These are phyloP conservation scores for Backusella liffmaniae DNA, from an alignment of 192 early-diverging fungal genomes.

Conservation along the genomic window DNA sequence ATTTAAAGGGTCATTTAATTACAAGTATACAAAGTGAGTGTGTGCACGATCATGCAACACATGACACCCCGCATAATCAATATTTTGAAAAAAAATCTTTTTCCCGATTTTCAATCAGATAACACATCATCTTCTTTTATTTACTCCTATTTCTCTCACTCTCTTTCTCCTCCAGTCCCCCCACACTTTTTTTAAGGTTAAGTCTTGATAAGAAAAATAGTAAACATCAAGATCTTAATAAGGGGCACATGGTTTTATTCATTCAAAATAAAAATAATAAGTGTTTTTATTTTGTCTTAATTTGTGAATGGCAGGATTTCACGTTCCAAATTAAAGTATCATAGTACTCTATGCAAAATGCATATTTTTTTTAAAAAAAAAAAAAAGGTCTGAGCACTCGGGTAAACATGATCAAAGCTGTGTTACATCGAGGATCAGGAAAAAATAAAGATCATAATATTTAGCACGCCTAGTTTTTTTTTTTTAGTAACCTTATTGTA, in stretches of 20 bases:
- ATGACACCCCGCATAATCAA: background rate
- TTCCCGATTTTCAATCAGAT: constrained; percentile 6
- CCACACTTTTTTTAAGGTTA: background rate
- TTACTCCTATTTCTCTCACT: background rate
- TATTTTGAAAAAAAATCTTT: background rate
- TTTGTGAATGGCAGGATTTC: background rate
- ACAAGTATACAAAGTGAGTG: background rate
- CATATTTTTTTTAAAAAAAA: background rate
- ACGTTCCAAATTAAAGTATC: background rate
- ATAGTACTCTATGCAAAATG: background rate
- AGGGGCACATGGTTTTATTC: background rate
- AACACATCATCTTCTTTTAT: background rate
- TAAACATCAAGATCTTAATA: background rate
- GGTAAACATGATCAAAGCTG: background rate
- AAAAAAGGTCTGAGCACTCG: background rate
- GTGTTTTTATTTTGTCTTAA: background rate
- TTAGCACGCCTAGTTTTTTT: background rate
- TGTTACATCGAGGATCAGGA: background rate
- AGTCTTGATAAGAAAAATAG: background rate
- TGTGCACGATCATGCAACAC: background rate
- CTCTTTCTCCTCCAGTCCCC: background rate
- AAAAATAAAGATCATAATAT: background rate
- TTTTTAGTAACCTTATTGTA: background rate
- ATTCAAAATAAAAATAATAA: background rate
- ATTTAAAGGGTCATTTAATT: background rate